Evolutionary conservation across 768 basidiomycete species (phyloP), one percentile per base, ranked within the genome.

Genomic region (Boletus bicolor): DNA sequence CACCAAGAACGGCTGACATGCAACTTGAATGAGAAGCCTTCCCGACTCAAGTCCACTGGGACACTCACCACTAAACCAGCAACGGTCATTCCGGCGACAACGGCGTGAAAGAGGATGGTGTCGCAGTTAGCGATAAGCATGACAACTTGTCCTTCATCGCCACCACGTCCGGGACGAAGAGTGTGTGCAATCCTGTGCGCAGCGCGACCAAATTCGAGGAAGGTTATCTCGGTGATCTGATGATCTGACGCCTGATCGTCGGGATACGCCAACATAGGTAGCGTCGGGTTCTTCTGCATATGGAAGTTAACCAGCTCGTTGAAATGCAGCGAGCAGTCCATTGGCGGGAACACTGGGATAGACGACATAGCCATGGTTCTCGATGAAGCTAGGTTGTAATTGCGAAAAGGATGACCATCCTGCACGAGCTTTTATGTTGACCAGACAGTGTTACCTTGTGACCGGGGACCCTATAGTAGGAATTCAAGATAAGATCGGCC

Each of bases 81-180:
- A 5, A 55, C 53, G 19, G 61, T 60, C 36, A 71, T 57, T 9
- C 72, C 73, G n/a, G 34, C 24, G 4, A 56, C 32, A 14, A 46
- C 24, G 12, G 55, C 44, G 0, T 56, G 55, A 44, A 34, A 58
- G 37, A 28, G 28, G 6, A 73, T 34, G 2, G 63, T 67, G 46
- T 74, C 73, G 11, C 63, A 56, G 6, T 64, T 61, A 3, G 73
- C 73, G 19, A 74, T 55, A 24, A 73, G 37, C 45, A 70, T 70
- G 8, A 73, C 63, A 4, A 72, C 70, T 32, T 64, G 56, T 11
- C 68, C 62, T 34, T 66, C 63, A 5, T 45, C n/a, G 3, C 60
- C 61, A 21, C 36, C 39, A 28, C 56, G 54, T 28, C 45, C 45
- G 11, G 64, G 64, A 28, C 54, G 54, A 38, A 64, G 52, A 3